These are phyloP conservation scores for Nemania serpens DNA, from an alignment of 2,329 filamentous ascomycete species.

Conservation along the genomic window DNA sequence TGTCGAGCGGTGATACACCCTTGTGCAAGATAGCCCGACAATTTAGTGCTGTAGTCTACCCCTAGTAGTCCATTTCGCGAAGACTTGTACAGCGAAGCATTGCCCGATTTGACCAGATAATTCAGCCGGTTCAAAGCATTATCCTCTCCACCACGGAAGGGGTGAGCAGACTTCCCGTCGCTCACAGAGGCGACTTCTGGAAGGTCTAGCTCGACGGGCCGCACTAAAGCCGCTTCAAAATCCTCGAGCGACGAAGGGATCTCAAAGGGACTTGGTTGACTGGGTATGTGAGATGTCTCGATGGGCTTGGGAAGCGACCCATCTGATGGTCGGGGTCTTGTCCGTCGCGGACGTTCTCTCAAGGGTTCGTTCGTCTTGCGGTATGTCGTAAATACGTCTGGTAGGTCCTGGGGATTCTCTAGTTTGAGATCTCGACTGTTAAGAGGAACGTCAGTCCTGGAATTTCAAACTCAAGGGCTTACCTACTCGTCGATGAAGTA, in stretches of 20 bases:
- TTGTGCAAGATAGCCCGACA: slow-evolving; percentile 73
- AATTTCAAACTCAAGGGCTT: neutral
- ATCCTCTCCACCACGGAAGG: slow-evolving; percentile 70
- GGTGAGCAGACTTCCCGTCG: slow-evolving; percentile 62
- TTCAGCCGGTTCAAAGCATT: slow-evolving; percentile 61
- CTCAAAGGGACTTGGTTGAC: slow-evolving; percentile 65
- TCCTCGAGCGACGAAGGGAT: slow-evolving; percentile 61
- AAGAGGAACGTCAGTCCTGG: slow-evolving; percentile 5
- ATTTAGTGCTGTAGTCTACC: slow-evolving; percentile 73
- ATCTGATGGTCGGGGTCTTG: slow-evolving; percentile 57
- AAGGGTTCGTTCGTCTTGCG: slow-evolving; percentile 75
- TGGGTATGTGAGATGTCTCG: slow-evolving; percentile 53
- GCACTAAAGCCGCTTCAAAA: slow-evolving; percentile 58
- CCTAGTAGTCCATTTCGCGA: slow-evolving; percentile 75
- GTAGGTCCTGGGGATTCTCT: slow-evolving; percentile 61
- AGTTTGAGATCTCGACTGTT: slow-evolving; percentile 69
- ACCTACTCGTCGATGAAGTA: slow-evolving; percentile 80
- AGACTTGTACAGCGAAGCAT: slow-evolving; percentile 68
- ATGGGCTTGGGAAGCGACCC: slow-evolving; percentile 62
- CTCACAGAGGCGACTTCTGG: slow-evolving; percentile 54
- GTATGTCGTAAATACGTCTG: slow-evolving; percentile 77
- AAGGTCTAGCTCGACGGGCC: slow-evolving; percentile 61
- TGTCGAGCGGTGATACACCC: slow-evolving; percentile 76
- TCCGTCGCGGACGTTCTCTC: slow-evolving; percentile 63
- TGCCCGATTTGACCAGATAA: slow-evolving; percentile 64